A percentile compares a stretch with the other conserved stretches of the same genome.
These are phyloP conservation scores for Niebla homalea DNA, from an alignment of 495 filamentous ascomycete species.

Conservation along the genomic window DNA sequence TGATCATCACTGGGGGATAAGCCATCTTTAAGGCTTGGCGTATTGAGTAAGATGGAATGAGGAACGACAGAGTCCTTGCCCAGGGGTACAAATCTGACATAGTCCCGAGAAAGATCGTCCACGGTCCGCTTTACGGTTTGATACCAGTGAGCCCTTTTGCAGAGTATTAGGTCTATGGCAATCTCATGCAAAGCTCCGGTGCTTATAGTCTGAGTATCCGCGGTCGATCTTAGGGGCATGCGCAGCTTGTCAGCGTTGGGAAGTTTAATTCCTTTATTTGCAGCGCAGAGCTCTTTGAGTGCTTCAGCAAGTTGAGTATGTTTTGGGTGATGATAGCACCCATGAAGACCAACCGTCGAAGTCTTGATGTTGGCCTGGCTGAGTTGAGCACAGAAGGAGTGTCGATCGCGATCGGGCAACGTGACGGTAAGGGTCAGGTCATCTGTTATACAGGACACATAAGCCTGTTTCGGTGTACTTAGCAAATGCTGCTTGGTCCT, in stretches of 20 bases:
- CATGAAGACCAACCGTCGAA: conserved; percentile 23
- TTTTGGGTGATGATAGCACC: conserved; percentile 26
- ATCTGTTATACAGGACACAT: conserved; percentile 28
- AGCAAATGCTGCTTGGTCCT: no score
- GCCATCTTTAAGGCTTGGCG: background rate
- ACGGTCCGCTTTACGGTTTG: conserved; percentile 9
- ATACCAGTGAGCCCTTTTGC: conserved; percentile 9
- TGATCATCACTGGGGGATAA: background rate
- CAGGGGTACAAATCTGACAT: conserved; percentile 6
- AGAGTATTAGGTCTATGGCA: conserved; percentile 12
- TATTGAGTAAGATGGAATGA: conserved; percentile 1
- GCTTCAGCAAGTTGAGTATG: conserved; percentile 7
- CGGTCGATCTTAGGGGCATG: conserved; percentile 14
- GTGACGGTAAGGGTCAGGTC: conserved; percentile 29
- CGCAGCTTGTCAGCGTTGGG: conserved; percentile 3
- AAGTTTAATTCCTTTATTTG: conserved; percentile 12
- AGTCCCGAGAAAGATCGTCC: background rate
- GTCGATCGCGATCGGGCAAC: conserved; percentile 15
- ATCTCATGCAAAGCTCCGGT: conserved; percentile 4
- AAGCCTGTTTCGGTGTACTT: conserved; percentile 20
- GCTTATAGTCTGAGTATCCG: conserved; percentile 8
- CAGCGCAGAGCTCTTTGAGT: conserved; percentile 11
- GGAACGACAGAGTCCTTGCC: conserved; percentile 6
- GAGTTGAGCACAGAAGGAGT: conserved; percentile 17
- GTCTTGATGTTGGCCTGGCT: conserved; percentile 17